Percentiles rank a stretch among this genome's conserved stretches.
Evolutionary conservation across 805 yeast genomes (phyloP).

Genomic region (Metschnikowia hibisci): DNA sequence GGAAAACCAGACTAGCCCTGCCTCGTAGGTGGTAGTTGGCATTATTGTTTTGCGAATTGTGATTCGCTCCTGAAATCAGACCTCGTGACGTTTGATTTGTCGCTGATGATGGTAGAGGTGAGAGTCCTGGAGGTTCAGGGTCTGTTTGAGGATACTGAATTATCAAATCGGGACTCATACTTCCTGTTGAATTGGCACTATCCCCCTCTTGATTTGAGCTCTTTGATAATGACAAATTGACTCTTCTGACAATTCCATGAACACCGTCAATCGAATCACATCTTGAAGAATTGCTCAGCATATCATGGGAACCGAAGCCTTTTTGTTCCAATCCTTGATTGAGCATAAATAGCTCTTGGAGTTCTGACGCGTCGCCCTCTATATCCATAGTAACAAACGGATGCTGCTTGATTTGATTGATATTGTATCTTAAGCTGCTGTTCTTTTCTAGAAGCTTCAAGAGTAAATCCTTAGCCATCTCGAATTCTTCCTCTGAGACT

Average conservation of each 20-base stretch:
- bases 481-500: constrained; percentile 41
- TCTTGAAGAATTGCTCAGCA: not conserved
- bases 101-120: not conserved
- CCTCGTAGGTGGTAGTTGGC: constrained; percentile 1
- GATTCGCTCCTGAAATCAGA: not conserved
- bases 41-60: not conserved
- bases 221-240: constrained; percentile 34
- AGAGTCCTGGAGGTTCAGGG: not conserved
- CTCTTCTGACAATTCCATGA: constrained; percentile 69
- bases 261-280: constrained; percentile 30
- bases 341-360: constrained; percentile 35
- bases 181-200: constrained; percentile 5
- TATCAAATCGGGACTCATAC: not conserved
- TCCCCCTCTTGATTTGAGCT: constrained; percentile 33
- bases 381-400: constrained; percentile 53
- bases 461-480: constrained; percentile 57
- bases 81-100: not conserved
- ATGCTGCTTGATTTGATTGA: constrained; percentile 70
- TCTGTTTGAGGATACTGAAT: not conserved
- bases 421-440: constrained; percentile 63
- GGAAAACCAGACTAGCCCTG: constrained; percentile 15
- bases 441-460: constrained; percentile 61
- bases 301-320: not conserved
- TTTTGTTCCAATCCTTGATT: constrained; percentile 16
- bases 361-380: constrained; percentile 32